These are phyloP conservation scores for Xanthoconium stramineum DNA, from an alignment of 768 basidiomycete genomes.

Conservation along the genomic window DNA sequence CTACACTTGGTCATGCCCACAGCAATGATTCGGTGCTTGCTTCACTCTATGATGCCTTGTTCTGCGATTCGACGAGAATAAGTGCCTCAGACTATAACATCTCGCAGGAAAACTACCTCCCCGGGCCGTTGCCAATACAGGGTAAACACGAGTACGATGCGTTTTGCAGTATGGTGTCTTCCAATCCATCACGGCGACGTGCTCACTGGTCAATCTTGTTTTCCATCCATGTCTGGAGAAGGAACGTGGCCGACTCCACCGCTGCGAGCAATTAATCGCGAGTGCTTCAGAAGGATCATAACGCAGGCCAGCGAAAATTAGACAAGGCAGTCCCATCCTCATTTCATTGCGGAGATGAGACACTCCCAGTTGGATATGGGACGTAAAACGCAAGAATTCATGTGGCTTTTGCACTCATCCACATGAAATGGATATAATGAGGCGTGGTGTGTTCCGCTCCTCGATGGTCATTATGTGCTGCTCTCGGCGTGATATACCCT, in stretches of 20 bases:
- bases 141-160: neutral
- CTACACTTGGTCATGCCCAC: too few relatives aligned
- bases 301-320: neutral
- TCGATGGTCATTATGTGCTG: neutral
- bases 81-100: neutral
- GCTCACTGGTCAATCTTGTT: neutral
- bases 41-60: too few relatives aligned
- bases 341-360: neutral
- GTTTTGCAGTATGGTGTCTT: neutral
- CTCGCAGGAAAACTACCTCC: neutral
- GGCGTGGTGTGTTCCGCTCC: neutral
- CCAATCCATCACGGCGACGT: neutral
- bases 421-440: constrained; percentile 3
- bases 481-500: neutral
- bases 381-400: neutral
- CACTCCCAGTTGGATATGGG: neutral
- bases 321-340: neutral
- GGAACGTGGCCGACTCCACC: neutral
- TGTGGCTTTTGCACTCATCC: neutral
- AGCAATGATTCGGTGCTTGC: too few relatives aligned
- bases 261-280: too few relatives aligned
- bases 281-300: neutral
- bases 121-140: neutral
- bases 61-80: too few relatives aligned
- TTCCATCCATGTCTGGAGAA: neutral